Evolutionary conservation across 257 asterid genomes (phyloP).

Genomic region (Nicotiana sylvestris): DNA sequence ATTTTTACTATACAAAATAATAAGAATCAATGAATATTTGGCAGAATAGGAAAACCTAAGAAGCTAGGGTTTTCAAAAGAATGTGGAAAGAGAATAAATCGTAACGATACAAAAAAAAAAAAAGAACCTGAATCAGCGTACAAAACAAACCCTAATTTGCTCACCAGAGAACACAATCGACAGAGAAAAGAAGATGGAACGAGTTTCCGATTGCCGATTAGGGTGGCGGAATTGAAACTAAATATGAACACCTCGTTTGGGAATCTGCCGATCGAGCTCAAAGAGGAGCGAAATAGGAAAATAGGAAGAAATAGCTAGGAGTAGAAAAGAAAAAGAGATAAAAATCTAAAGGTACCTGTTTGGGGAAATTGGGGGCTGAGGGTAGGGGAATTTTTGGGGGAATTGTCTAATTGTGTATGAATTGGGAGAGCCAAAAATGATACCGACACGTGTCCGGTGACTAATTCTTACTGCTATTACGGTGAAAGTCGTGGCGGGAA

Average conservation of each 20-base stretch:
- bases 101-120: neutral
- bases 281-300: neutral
- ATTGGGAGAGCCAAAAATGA: neutral
- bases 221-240: slow-evolving; percentile 8
- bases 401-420: neutral
- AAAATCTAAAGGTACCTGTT: neutral
- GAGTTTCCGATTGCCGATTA: too few species aligned
- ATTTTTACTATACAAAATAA: slow-evolving; percentile 24
- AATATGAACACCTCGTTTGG: neutral
- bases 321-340: neutral
- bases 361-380: neutral
- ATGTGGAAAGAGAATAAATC: neutral
- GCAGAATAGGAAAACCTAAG: neutral
- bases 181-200: slow-evolving; percentile 18
- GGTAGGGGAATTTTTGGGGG: neutral
- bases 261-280: slow-evolving; percentile 25
- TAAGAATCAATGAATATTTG: slow-evolving; percentile 33
- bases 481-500: slow-evolving; percentile 39
- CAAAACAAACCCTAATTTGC: neutral
- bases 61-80: slow-evolving; percentile 27
- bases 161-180: slow-evolving; percentile 22
- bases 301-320: neutral
- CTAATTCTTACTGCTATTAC: slow-evolving; percentile 26
- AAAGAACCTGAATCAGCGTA: neutral
- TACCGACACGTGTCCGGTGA: slow-evolving; percentile 52